Conservation (phyloP, 2,329 filamentous ascomycete genomes). For the Furcasterigmium sp. region DNA sequence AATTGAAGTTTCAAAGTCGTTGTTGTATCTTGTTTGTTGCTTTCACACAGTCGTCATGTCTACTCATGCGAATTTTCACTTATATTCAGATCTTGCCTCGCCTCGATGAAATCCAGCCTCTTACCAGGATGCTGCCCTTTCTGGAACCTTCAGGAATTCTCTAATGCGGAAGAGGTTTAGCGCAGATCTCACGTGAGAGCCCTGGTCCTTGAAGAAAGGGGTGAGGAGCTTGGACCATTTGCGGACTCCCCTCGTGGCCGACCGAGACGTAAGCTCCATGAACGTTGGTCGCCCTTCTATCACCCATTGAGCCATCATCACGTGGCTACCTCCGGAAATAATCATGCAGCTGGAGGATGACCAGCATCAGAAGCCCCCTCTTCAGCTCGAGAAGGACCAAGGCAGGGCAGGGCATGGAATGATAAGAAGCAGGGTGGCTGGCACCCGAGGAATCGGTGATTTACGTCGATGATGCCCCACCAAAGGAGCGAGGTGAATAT, state of each 20-base stretch:
- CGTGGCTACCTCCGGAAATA: no score
- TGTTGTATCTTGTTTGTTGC: no score
- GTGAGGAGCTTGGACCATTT: constrained; percentile 2
- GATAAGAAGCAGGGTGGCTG: constrained; percentile 7
- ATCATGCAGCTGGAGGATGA: no score
- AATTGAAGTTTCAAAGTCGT: no score
- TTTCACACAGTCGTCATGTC: no score
- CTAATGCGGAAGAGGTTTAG: constrained; percentile 21
- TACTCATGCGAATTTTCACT: constrained; percentile 1
- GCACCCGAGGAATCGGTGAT: constrained; percentile 12
- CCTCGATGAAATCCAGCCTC: constrained; percentile 10
- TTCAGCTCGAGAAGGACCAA: no score
- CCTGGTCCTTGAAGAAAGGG: constrained; percentile 8
- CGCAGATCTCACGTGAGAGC: constrained; percentile 13
- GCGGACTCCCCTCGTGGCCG: background rate
- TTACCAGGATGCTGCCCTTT: constrained; percentile 14
- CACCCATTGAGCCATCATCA: no score
- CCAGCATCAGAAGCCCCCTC: no score
- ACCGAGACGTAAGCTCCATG: background rate
- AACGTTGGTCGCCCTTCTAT: no score
- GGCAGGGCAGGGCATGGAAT: background rate
- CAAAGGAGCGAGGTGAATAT: constrained; percentile 24
- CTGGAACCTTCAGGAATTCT: constrained; percentile 36
- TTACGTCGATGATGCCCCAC: constrained; percentile 48
- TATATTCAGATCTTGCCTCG: background rate